Conservation (phyloP, 495 filamentous ascomycete species). For the Xylaria palmicola region DNA sequence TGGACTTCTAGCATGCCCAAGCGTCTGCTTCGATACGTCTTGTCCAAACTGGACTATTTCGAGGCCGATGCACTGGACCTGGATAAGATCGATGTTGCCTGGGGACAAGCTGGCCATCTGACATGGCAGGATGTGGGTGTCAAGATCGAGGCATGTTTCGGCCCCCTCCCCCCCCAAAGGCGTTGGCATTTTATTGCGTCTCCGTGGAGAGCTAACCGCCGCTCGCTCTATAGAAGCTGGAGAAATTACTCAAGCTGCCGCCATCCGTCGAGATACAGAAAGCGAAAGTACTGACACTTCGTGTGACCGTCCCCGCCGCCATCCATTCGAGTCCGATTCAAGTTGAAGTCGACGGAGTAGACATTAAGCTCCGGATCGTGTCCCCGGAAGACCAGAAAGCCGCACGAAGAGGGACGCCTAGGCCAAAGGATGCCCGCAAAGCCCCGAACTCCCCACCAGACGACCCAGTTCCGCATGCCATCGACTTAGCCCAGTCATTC, state of each 20-base stretch:
- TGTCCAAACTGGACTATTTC: conserved; percentile 75
- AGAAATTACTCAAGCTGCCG: conserved; percentile 70
- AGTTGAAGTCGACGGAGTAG: conserved; percentile 74
- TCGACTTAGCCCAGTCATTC: conserved; percentile 84
- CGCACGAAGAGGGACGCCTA: conserved; percentile 21
- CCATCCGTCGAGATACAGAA: conserved; percentile 63
- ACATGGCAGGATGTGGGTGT: conserved; percentile 81
- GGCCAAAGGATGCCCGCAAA: conserved; percentile 27
- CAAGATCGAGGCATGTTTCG: conserved; percentile 60
- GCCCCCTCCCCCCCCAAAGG: neutral
- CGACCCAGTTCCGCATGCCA: conserved; percentile 67
- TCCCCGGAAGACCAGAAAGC: conserved; percentile 30
- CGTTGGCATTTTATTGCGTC: neutral
- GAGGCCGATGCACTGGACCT: conserved; percentile 78
- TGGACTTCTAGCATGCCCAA: conserved; percentile 69
- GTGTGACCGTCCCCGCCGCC: conserved; percentile 77
- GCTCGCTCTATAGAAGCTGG: conserved; percentile 60
- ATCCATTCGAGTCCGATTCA: conserved; percentile 75
- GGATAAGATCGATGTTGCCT: conserved; percentile 73
- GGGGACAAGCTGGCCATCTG: conserved; percentile 72
- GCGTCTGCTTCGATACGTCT: conserved; percentile 73
- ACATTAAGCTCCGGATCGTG: conserved; percentile 57
- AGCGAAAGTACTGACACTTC: conserved; percentile 67
- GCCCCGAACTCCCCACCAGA: conserved; percentile 16
- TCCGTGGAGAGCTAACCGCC: conserved; percentile 20